Evolutionary conservation across 305 asterid species (phyloP), one percentile per base, ranked within the genome.

Genomic region (Fraxinus floribunda): DNA sequence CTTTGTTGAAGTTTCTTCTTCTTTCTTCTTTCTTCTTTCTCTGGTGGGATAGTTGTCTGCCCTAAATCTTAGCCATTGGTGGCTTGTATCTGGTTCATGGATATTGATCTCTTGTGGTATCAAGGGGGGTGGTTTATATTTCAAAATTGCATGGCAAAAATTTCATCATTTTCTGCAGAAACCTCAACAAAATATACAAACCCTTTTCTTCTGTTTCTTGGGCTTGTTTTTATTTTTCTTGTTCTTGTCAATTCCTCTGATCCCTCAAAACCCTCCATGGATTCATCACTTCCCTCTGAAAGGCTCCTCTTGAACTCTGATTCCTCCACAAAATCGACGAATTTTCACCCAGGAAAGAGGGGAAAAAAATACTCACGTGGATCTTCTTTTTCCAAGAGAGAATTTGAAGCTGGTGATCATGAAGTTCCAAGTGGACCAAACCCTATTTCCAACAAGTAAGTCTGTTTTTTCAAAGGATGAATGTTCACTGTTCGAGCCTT

Each of bases 381-480:
- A 76, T 76, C 11, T 22, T 79, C 79, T 1, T 76, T 57, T 62
- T 8, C 83, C 5, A 79, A 76, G 83, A 39, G 87, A 46, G 26
- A 75, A 84, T 89, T 90, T 62, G 85, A 80, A 75, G 90, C 83
- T n/a, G 80, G 86, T 38, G 82, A 85, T 83, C 93, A 90, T 71
- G 93, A 90, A 78, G 93, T 90, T 70, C 93, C 93, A 0, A 88
- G 91, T 75, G 93, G 93, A 64, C 91, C 93, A 83, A 90, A 90
- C 89, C 93, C 93, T 86, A 83, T 86, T 82, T 77, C 86, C 71
- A 89, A 89, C 84, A 85, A 88, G 88, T 86, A 83, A 86, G 44
- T 62, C 32, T 22, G 71, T 13, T 52, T 77, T 7, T 62, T 22
- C 11, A 22, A 62, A 62, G 15, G 32, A 62, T 22, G 71, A 62